Evolutionary conservation across 1,139 yeast species (phyloP), one percentile per base, ranked within the genome.

Genomic region (Candida glucosophila): DNA sequence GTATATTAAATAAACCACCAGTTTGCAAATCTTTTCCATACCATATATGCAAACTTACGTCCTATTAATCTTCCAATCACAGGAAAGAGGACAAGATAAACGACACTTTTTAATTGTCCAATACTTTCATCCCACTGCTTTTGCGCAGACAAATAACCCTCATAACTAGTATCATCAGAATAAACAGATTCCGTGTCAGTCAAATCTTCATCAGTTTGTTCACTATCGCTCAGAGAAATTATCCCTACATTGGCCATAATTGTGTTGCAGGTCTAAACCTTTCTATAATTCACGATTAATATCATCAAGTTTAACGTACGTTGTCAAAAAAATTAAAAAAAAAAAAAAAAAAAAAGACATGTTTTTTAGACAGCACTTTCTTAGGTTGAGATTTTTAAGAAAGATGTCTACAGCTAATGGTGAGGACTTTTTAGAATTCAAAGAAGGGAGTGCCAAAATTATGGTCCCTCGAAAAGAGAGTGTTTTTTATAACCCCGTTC

Each of bases 401-500:
- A 17, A 18, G 15, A 14, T 23, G 26, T 18, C 15, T 9, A 27
- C 15, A 14, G 33, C 48, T 23, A 47, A 49, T 27, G 31, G 40
- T 16, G 52, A 44, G 15, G 58, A 55, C 23, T 71, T 45, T 48
- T 62, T 62, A 25, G 52, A 68, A 9, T 74, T 80, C 24, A 68
- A 66, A 17, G 97, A 88, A 51, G 97, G 97, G 2, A 60, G 67
- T 32, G 95, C 96, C 5, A 69, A 74, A 16, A 76, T 88, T 29
- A 60, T 85, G 25, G 79, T 80, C 32, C 90, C 94, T 4, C 71
- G 77, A 44, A 72, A 73, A 41, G 78, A 78, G 33, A 78, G 77
- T 40, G 98, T 90, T 7, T 90, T 90, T 47, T 90, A 92, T 58
- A 90, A 90, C 47, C 97, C 94, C 5, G 82, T 90, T 33, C 99